These are phyloP conservation scores for Pseudotsuga menziesii DNA, from an alignment of 75 land plant species.

Conservation along the genomic window DNA sequence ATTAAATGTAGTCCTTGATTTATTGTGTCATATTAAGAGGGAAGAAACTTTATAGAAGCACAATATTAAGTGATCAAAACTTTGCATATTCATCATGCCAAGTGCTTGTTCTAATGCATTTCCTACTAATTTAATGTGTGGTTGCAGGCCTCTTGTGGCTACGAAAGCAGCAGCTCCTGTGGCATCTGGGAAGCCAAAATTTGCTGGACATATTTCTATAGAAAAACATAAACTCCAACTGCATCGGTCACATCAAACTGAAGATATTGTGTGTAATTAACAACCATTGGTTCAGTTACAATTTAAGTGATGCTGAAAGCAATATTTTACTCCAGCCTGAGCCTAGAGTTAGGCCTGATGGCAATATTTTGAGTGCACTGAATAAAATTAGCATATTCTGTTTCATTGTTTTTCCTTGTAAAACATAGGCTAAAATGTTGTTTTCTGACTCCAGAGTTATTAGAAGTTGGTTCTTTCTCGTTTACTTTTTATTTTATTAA, in stretches of 20 bases:
- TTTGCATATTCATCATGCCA: no score
- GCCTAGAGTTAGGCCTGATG: no score
- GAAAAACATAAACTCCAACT: conserved; percentile 32
- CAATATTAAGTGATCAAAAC: no score
- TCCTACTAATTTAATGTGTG: background rate
- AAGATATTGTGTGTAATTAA: background rate
- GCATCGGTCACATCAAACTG: conserved; percentile 1
- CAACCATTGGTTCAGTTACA: background rate
- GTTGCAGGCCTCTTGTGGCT: conserved; percentile 52
- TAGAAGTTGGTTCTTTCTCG: background rate
- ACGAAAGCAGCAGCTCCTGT: conserved; percentile 11
- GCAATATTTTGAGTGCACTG: background rate
- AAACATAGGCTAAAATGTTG: background rate
- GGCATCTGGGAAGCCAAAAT: conserved; percentile 10
- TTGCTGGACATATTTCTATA: conserved; percentile 53
- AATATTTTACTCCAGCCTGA: no score
- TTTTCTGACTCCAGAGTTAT: background rate
- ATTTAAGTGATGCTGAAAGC: background rate
- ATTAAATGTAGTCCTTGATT: no score
- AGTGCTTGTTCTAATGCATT: no score
- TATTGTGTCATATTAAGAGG: no score
- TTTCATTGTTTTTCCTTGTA: background rate
- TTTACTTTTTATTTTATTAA: conserved; percentile 11
- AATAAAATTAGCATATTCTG: background rate
- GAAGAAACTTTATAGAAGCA: no score